Evolutionary conservation across 208 protist genomes (phyloP), one percentile per base, ranked within the genome.

Genomic region (Wallacemonas sp.): DNA sequence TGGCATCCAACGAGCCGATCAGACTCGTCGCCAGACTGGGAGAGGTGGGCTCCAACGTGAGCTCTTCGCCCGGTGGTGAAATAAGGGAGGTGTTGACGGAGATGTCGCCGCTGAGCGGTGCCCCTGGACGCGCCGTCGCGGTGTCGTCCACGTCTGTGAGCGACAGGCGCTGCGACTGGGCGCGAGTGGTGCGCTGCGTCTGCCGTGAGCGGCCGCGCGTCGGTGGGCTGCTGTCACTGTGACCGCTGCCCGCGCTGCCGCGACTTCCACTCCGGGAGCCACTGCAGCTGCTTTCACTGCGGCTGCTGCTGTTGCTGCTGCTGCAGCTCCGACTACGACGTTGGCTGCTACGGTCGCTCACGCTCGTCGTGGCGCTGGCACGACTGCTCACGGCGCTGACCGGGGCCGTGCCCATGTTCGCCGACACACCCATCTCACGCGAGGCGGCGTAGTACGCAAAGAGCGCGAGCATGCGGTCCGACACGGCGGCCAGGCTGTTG

Each of bases 401-500:
- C 28, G 38, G 48, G 10, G 59, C 59, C 18, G 42, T 31, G 31
- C 12, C 45, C 16, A 57, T 44, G 39, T 29, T 44, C 11, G 11
- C 50, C 38, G 62, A 20, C 20, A 55, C 8, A 14, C 70, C 63
- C 23, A 72, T 48, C 50, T 54, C 65, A 8, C 28, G 4, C 44
- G 57, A 65, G 2, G 66, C 32, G 14, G 31, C 39, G 54, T 82
- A 75, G 64, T 72, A 55, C 2, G 36, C 50, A 46, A 87, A 81
- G 38, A 77, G 61, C 22, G 59, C 50, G 5, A 84, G 41, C 2
- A 85, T 44, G 12, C 74, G 68, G 20, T 92, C 84, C 14, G 77
- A 55, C 11, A 82, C 63, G 26, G 65, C 64, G 12, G 81, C 82
- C 46, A 95, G 73, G 20, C 80, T 77, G 41, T 65, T 63, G 22